Conservation (phyloP, 345 rosid genomes). For the Eucalyptus cloeziana region DNA sequence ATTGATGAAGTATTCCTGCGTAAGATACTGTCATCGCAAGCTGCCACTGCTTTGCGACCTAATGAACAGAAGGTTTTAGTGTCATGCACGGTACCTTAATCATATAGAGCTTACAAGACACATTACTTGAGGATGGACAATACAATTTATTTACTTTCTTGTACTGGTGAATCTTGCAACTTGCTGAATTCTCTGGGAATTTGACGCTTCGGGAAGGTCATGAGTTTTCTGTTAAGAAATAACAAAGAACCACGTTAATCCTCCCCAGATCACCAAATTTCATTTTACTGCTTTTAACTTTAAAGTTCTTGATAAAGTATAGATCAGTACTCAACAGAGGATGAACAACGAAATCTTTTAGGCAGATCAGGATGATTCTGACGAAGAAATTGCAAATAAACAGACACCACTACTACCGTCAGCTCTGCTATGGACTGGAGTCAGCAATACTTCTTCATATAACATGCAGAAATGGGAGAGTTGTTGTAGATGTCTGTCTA, state of each 20-base stretch:
- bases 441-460: neutral
- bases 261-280: too few species aligned
- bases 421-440: neutral
- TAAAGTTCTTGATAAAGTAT: too few species aligned
- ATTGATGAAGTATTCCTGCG: neutral
- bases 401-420: neutral
- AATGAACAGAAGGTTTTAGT: neutral
- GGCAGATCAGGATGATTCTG: neutral
- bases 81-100: neutral
- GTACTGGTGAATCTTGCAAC: neutral
- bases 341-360: too few species aligned
- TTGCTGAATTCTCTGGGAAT: neutral
- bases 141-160: neutral
- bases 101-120: neutral
- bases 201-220: too few species aligned
- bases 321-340: too few species aligned
- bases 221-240: too few species aligned
- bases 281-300: too few species aligned
- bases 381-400: neutral
- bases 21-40: neutral
- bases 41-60: neutral
- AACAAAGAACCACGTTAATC: too few species aligned
- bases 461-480: neutral
- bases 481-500: neutral
- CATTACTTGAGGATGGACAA: neutral